phyloP scores from a whole-genome alignment of 208 protist species.

The Herpetomonas samuelpessoai region DNA sequence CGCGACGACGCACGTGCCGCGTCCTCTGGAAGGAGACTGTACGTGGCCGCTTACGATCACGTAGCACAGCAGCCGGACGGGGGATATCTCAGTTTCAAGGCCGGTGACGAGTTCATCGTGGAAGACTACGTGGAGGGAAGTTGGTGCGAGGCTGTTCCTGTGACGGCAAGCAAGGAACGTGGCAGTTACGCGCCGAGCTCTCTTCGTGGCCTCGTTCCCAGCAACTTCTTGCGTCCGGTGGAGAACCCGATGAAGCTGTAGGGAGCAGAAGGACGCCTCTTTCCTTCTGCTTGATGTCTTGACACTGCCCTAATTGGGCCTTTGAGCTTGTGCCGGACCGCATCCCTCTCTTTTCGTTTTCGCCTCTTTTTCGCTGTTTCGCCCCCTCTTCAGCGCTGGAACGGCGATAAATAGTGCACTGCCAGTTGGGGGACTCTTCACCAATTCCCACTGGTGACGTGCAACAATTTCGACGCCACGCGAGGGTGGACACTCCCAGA shows the following conservation, averaged over 20 bases:
- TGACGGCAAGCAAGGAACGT: slow-evolving; percentile 21
- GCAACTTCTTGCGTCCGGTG: slow-evolving; percentile 71
- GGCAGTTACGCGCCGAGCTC: slow-evolving; percentile 3
- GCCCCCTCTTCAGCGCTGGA: too few species aligned
- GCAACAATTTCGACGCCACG: too few species aligned
- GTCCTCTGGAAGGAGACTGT: slow-evolving; percentile 28
- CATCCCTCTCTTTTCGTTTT: too few species aligned
- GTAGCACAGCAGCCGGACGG: slow-evolving; percentile 26
- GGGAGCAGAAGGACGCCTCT: too few species aligned
- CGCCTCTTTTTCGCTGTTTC: too few species aligned
- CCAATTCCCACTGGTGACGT: too few species aligned
- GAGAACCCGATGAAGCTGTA: slow-evolving; percentile 49
- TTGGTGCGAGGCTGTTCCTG: slow-evolving; percentile 62
- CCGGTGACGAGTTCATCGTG: slow-evolving; percentile 80
- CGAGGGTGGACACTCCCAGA: too few species aligned
- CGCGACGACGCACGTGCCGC: background rate
- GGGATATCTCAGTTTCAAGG: slow-evolving; percentile 64
- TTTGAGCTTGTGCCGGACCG: too few species aligned
- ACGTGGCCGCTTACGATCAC: slow-evolving; percentile 75
- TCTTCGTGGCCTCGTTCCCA: slow-evolving; percentile 48
- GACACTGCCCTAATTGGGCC: too few species aligned
- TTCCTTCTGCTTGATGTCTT: too few species aligned
- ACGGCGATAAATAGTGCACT: too few species aligned
- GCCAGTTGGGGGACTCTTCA: too few species aligned
- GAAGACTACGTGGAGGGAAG: slow-evolving; percentile 60